Percentiles rank a stretch among this genome's conserved stretches.
These are phyloP conservation scores for Tuber umbilicatum DNA, from an alignment of 495 filamentous ascomycete genomes.

Conservation along the genomic window DNA sequence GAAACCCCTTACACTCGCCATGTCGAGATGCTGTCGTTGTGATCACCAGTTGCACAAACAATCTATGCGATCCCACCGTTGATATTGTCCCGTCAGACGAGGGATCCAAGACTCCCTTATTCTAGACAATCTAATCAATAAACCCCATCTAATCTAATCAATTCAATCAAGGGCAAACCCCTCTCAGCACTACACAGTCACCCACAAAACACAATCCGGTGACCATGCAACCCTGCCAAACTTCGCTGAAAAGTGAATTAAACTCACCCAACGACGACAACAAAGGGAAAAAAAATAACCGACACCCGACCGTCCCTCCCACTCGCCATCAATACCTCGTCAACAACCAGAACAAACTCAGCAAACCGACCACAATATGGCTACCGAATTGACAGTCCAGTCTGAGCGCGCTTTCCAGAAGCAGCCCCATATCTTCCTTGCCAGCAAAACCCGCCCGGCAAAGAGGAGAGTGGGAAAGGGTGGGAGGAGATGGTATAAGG, in stretches of 20 bases:
- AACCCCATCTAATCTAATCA: neutral
- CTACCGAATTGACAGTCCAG: constrained; percentile 96
- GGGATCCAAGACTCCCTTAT: neutral
- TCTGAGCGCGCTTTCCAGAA: constrained; percentile 98
- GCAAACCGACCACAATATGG: constrained; percentile 62
- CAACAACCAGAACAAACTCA: constrained; percentile 45
- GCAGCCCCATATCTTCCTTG: constrained; percentile 99
- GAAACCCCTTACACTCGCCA: neutral
- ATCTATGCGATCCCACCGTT: neutral
- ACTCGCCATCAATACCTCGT: constrained; percentile 15
- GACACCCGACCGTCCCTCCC: constrained; percentile 7
- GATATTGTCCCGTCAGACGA: neutral
- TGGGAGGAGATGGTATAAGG: constrained; percentile 98
- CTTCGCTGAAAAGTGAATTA: neutral
- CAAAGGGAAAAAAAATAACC: constrained; percentile 20
- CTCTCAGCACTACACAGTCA: neutral
- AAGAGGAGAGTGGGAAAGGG: constrained; percentile 79
- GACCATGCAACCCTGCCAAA: neutral
- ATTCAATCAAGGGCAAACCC: constrained; percentile 4
- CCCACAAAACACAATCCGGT: constrained; percentile 1
- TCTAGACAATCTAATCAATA: neutral
- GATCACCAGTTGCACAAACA: neutral
- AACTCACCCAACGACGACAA: constrained; percentile 12
- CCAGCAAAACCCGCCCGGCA: constrained; percentile 73
- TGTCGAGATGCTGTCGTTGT: neutral